Percentiles rank a stretch among this genome's conserved stretches.
Conservation (phyloP, 176 grass and related monocot genomes). For the Hordeum vulgare region MorexV3_pseudomolecules_assembly NC_058519.1:484520737-484521236, state of each 20-base stretch:
- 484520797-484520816: constrained; percentile 15
- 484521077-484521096: constrained; percentile 69
- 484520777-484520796: constrained; percentile 7
- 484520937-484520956: constrained; percentile 28
- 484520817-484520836: constrained; percentile 31
- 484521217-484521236: constrained; percentile 21
- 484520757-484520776: background rate
- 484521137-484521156: constrained; percentile 29
- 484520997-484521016: constrained; percentile 44
- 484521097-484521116: constrained; percentile 51
- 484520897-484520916: background rate
- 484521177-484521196: background rate
- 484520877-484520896: constrained; percentile 7
- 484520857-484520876: constrained; percentile 30
- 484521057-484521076: constrained; percentile 51
- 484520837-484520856: constrained; percentile 28
- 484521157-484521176: constrained; percentile 16
- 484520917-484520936: constrained; percentile 28
- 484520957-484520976: constrained; percentile 27
- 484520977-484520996: constrained; percentile 28
- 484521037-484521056: constrained; percentile 31
- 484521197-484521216: background rate
- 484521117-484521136: constrained; percentile 31
- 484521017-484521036: constrained; percentile 25
- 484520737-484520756: background rate